These are phyloP conservation scores for Fusarium mangiferae DNA, from an alignment of 2,329 filamentous ascomycete genomes.

Conservation along the genomic window DNA sequence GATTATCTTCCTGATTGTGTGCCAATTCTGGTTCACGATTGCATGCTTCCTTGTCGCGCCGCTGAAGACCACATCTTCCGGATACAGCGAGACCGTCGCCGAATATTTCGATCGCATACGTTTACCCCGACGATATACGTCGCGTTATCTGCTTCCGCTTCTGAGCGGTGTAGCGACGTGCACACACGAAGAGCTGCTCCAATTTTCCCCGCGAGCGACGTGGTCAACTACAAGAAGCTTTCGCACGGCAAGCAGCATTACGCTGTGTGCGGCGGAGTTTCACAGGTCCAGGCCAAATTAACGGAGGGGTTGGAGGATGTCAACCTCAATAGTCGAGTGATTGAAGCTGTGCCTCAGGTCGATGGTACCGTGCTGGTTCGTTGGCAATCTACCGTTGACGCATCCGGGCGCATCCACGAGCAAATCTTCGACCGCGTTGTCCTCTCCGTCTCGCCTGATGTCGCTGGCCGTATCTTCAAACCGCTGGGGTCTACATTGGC, in stretches of 20 bases:
- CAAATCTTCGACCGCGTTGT: conserved; percentile 62
- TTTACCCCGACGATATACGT: conserved; percentile 58
- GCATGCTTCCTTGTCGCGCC: conserved; percentile 62
- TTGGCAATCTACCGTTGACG: conserved; percentile 46
- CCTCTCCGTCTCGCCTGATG: conserved; percentile 65
- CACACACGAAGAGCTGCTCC: conserved; percentile 59
- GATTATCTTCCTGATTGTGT: conserved; percentile 55
- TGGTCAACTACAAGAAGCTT: conserved; percentile 60
- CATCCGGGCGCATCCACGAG: conserved; percentile 23
- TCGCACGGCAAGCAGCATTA: conserved; percentile 62
- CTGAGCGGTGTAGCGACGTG: conserved; percentile 66
- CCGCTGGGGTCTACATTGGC: conserved; percentile 52
- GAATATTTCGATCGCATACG: conserved; percentile 62
- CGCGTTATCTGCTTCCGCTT: conserved; percentile 64
- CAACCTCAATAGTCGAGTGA: conserved; percentile 54
- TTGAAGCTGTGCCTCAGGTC: conserved; percentile 45
- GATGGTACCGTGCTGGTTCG: conserved; percentile 44
- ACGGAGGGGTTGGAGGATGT: conserved; percentile 51
- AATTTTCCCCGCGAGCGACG: conserved; percentile 66
- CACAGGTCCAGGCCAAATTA: conserved; percentile 60
- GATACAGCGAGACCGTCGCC: conserved; percentile 55
- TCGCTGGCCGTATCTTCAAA: conserved; percentile 59
- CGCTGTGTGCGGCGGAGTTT: conserved; percentile 60
- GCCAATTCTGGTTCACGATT: conserved; percentile 64
- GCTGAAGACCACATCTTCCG: not conserved